Conservation (phyloP, 78 protist species). For the Paulinella micropora region DNA sequence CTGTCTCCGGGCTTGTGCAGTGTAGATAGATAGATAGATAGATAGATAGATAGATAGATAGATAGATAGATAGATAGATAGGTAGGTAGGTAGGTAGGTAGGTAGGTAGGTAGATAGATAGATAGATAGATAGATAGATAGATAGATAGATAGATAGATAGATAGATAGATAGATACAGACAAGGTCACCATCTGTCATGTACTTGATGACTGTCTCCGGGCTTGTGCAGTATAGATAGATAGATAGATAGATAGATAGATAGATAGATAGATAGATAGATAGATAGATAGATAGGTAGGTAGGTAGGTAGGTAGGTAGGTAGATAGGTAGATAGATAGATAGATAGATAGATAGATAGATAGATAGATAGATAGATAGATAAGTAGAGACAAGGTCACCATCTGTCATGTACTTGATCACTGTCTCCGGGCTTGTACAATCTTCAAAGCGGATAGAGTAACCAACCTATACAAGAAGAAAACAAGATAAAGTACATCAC, state of each 20-base stretch:
- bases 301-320: background rate
- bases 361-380: background rate
- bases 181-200: slow-evolving; percentile 82
- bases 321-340: background rate
- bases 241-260: background rate
- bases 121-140: too few relatives aligned
- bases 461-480: slow-evolving; percentile 66
- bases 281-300: background rate
- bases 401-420: slow-evolving; percentile 86
- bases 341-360: background rate
- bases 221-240: slow-evolving; percentile 23
- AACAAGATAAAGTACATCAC: too few relatives aligned
- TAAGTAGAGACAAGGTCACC: slow-evolving; percentile 74
- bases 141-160: too few relatives aligned
- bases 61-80: too few relatives aligned
- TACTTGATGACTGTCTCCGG: slow-evolving; percentile 75
- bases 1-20: slow-evolving; percentile 48
- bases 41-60: too few relatives aligned
- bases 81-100: too few relatives aligned
- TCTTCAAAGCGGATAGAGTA: slow-evolving; percentile 96
- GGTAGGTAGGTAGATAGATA: too few relatives aligned
- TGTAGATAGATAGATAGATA: too few relatives aligned
- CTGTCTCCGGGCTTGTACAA: slow-evolving; percentile 47
- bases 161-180: too few relatives aligned
- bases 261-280: background rate